Evolutionary conservation across 2,329 filamentous ascomycete species (phyloP).

Genomic region (Triangularia verruculosa): DNA sequence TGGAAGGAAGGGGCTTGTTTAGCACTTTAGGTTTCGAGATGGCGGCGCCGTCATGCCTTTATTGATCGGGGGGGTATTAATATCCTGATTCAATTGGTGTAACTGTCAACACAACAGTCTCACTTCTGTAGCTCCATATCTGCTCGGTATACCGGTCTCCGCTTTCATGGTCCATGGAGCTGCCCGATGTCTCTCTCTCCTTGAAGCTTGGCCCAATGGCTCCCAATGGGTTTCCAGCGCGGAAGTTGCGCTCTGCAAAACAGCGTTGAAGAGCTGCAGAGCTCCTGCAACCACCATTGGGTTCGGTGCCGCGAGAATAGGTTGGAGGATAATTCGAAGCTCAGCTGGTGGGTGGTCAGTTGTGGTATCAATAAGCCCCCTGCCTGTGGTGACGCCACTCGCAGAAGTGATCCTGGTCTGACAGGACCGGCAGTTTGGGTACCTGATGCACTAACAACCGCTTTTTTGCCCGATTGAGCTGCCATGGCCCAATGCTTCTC

Average conservation of each 20-base stretch:
- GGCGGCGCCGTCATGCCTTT: constrained; percentile 13
- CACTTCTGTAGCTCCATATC: not conserved
- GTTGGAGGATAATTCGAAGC: not conserved
- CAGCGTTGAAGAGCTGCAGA: not conserved
- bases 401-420: constrained; percentile 21
- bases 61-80: too few species aligned
- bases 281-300: not conserved
- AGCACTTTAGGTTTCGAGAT: not conserved
- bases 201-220: not conserved
- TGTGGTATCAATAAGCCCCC: not conserved
- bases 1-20: constrained; percentile 12
- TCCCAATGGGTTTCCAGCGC: not conserved
- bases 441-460: constrained; percentile 28
- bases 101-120: not conserved
- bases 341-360: constrained; percentile 3
- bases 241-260: not conserved
- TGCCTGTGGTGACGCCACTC: constrained; percentile 16
- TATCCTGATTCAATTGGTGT: not conserved
- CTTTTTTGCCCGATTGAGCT: constrained; percentile 12
- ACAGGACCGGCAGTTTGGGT: constrained; percentile 16
- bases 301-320: constrained; percentile 1
- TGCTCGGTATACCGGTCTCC: too few species aligned
- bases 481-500: constrained; percentile 13
- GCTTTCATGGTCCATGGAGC: not conserved
- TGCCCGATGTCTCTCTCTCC: not conserved